Evolutionary conservation across 176 grass and related monocot species (phyloP).

Genomic region (Cenchrus fungigraminus): DNA sequence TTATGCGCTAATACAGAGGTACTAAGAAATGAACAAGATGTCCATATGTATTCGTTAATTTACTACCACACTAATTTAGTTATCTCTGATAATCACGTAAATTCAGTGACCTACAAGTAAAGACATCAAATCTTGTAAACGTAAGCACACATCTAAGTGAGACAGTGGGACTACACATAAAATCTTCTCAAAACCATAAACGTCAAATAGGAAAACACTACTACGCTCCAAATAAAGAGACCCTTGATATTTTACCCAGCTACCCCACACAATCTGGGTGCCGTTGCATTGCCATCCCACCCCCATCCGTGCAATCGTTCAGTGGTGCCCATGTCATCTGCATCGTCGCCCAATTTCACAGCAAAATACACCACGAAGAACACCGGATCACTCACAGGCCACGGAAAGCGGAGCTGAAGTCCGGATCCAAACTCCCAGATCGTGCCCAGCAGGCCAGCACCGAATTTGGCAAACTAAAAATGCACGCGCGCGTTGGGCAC

Average conservation of each 20-base stretch:
- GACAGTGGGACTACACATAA: not conserved
- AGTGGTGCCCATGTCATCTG: not conserved
- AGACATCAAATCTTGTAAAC: not conserved
- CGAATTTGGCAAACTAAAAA: not conserved
- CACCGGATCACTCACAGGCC: not conserved
- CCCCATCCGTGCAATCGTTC: not conserved
- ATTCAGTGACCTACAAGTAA: not conserved
- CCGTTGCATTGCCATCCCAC: not conserved
- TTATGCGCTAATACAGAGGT: not conserved
- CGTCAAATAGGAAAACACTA: not conserved
- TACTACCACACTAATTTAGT: not conserved
- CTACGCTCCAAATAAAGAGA: not conserved
- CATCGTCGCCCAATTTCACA: not conserved
- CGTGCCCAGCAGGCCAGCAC: too few species aligned
- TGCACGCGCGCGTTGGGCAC: not conserved
- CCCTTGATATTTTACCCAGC: not conserved
- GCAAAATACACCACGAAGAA: not conserved
- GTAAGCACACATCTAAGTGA: not conserved
- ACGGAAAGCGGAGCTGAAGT: not conserved
- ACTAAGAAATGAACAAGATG: not conserved
- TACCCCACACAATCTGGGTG: not conserved
- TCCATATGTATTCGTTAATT: not conserved
- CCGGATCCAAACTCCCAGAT: not conserved
- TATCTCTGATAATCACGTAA: not conserved
- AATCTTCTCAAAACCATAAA: not conserved